These are phyloP conservation scores for Rhamnella rubrinervis DNA, from an alignment of 331 rosid genomes.

Conservation along the genomic window DNA sequence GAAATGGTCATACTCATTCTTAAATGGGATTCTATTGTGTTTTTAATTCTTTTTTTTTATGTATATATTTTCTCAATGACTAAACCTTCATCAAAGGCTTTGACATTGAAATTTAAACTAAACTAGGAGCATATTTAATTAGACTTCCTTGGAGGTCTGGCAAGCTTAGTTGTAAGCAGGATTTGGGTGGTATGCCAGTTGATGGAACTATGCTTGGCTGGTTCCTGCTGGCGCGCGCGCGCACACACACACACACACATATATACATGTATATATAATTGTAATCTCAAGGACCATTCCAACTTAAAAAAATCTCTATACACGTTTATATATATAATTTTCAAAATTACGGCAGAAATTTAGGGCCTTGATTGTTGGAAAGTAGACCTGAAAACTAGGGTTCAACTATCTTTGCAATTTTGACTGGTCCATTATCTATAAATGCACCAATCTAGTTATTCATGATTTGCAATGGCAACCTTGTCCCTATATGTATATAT, in stretches of 20 bases:
- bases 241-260: too few species aligned
- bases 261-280: background rate
- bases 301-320: constrained; percentile 1
- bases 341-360: constrained; percentile 43
- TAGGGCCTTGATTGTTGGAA: constrained; percentile 50
- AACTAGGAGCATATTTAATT: background rate
- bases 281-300: constrained; percentile 28
- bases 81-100: background rate
- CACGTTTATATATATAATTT: constrained; percentile 19
- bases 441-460: constrained; percentile 7
- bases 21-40: too few species aligned
- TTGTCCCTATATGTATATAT: background rate
- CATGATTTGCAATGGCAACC: background rate
- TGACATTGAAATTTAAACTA: background rate
- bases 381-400: constrained; percentile 51
- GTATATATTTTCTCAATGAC: too few species aligned
- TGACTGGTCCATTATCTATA: constrained; percentile 43
- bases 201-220: constrained; percentile 35
- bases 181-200: background rate
- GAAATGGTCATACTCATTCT: too few species aligned
- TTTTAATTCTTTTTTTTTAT: too few species aligned
- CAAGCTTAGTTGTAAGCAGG: background rate
- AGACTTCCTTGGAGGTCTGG: too few species aligned
- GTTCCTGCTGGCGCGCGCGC: constrained; percentile 40
- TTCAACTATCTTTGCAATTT: constrained; percentile 41